phyloP scores from a whole-genome alignment of 176 grass and related monocot genomes.

The Calamus simplicifolius region DNA sequence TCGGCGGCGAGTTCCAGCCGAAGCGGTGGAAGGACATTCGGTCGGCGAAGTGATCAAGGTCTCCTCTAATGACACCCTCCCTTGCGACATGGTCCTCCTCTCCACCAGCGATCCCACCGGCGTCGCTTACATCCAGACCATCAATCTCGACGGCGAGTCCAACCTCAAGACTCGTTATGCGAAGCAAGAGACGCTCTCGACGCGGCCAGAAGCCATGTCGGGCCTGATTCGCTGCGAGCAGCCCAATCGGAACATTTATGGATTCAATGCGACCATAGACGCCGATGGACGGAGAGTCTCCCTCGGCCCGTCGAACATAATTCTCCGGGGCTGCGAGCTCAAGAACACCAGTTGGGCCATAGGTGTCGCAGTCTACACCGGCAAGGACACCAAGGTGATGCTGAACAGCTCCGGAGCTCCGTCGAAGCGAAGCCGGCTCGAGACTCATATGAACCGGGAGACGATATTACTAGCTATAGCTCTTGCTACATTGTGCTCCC shows the following conservation, averaged over 20 bases:
- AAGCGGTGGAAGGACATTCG: slow-evolving; percentile 67
- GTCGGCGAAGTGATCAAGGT: slow-evolving; percentile 63
- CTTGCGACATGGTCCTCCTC: slow-evolving; percentile 92
- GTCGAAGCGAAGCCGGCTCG: slow-evolving; percentile 87
- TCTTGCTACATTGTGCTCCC: slow-evolving; percentile 35
- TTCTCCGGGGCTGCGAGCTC: slow-evolving; percentile 81
- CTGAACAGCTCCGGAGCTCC: slow-evolving; percentile 82
- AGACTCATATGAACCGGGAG: slow-evolving; percentile 75
- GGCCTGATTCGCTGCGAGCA: slow-evolving; percentile 73
- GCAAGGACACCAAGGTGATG: slow-evolving; percentile 89
- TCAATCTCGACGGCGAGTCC: slow-evolving; percentile 97
- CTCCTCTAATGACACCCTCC: slow-evolving; percentile 53
- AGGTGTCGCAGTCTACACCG: slow-evolving; percentile 84
- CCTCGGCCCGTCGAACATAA: slow-evolving; percentile 68
- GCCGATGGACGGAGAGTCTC: slow-evolving; percentile 44
- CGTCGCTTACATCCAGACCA: slow-evolving; percentile 85
- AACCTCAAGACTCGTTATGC: slow-evolving; percentile 93
- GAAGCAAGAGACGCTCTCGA: slow-evolving; percentile 61
- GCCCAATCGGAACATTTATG: slow-evolving; percentile 90
- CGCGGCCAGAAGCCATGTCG: slow-evolving; percentile 19
- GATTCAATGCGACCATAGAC: slow-evolving; percentile 73
- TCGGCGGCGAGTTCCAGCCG: slow-evolving; percentile 38
- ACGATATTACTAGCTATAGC: slow-evolving; percentile 40
- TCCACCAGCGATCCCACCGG: slow-evolving; percentile 85
- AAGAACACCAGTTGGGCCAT: slow-evolving; percentile 80